phyloP scores from a whole-genome alignment of 768 basidiomycete genomes.

The Coprinellus aureogranulatus region DNA sequence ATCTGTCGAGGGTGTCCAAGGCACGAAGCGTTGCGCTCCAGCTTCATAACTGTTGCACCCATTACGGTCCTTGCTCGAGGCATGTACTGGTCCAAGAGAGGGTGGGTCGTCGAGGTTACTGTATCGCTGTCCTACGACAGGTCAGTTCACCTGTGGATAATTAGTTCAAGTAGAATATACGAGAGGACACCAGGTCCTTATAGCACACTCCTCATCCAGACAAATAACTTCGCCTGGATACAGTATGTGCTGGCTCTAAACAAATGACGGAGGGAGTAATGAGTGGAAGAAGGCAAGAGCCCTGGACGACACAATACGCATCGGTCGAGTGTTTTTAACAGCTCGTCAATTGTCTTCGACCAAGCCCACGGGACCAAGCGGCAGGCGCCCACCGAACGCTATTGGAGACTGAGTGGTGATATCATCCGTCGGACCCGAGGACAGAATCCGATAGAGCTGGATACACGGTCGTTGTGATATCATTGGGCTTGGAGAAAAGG shows the following conservation, averaged over 20 bases:
- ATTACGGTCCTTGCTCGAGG: background rate
- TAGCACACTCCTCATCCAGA: background rate
- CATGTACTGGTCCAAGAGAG: background rate
- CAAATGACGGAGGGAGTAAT: background rate
- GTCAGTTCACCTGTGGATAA: background rate
- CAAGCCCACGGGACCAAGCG: slow-evolving; percentile 1
- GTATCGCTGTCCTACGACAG: too few relatives aligned
- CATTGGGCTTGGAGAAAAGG: too few relatives aligned
- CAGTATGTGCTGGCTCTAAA: background rate
- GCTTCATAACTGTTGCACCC: background rate
- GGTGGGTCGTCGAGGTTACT: too few relatives aligned
- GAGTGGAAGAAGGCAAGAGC: background rate
- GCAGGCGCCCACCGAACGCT: background rate
- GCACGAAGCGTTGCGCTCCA: background rate
- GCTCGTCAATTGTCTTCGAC: slow-evolving; percentile 5
- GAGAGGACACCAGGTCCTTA: slow-evolving; percentile 5
- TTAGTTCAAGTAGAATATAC: too few relatives aligned
- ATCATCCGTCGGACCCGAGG: too few relatives aligned
- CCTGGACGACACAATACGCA: background rate
- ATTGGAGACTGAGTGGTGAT: too few relatives aligned
- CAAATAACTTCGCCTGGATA: background rate
- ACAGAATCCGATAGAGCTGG: too few relatives aligned
- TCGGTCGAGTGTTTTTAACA: slow-evolving; percentile 1
- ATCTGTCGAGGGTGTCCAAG: background rate
- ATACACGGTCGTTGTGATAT: too few relatives aligned